Evolutionary conservation across 1,139 yeast species (phyloP), one percentile per base, ranked within the genome.

Genomic region (Taiozyma sp.): DNA sequence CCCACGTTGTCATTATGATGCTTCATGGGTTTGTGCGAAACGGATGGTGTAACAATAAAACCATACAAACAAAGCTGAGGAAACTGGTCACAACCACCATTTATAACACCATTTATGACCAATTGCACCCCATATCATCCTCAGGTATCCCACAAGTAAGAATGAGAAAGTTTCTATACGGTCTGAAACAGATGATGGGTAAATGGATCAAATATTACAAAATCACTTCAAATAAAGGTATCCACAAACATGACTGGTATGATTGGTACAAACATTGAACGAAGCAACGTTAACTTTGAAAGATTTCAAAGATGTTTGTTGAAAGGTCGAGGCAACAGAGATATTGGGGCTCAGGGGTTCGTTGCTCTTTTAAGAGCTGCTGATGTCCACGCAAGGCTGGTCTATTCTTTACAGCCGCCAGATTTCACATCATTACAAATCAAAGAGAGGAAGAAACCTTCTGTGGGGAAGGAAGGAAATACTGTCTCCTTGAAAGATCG

Each of bases 321-420:
- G 1, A 67, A 71, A 22, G 77, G 78, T 39, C 70, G 76, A 28
- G 99, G 99, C 0, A 81, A 90, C 2, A 70, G 89, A 42, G 98
- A 93, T 62, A 54, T 89, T 8, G 88, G 87, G 0, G 91, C 95
- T 0, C 97, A 90, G 62, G 97, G 96, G 0, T 91, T 90, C 69
- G 91, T 90, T 10, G 81, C 89, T 0, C 63, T 92, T 3, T 67
- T 91, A 46, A 70, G 98, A 54, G 75, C 92, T 1, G 70, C 87
- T 14, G 90, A 88, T 1, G 71, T 93, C 30, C 79, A 83, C 46
- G 84, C 95, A 0, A 72, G 99, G 44, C 69, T 93, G 29, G 83
- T 91, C 0, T 83, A 84, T 60, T 91, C 97, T 0, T 61, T 92
- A 27, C 99, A 95, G 63, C 93, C 97, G 0, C 92, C 97, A 0